Evolutionary conservation across 805 yeast species (phyloP).

Genomic region (Starmerella scarabaei): DNA sequence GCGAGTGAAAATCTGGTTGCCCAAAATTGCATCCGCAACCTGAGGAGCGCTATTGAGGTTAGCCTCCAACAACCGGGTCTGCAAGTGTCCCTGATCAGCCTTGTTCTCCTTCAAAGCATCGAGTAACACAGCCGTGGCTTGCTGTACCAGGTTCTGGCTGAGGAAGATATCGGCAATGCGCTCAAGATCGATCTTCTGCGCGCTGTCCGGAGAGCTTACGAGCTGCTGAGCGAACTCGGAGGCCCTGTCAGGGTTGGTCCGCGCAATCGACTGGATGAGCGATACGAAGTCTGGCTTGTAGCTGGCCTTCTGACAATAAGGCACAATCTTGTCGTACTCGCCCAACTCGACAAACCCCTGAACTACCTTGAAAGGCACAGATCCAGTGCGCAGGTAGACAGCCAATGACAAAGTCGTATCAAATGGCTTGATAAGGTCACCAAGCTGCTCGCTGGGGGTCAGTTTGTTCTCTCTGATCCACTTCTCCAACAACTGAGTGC

Average conservation of each 20-base stretch:
- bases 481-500: constrained; percentile 85
- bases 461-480: constrained; percentile 93
- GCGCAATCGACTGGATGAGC: constrained; percentile 75
- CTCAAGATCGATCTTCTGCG: constrained; percentile 59
- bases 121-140: constrained; percentile 91
- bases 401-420: constrained; percentile 81
- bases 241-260: constrained; percentile 95
- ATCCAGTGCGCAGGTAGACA: constrained; percentile 65
- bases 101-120: constrained; percentile 90
- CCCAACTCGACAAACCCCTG: constrained; percentile 88
- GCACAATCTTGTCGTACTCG: constrained; percentile 88
- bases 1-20: constrained; percentile 89
- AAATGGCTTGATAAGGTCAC: constrained; percentile 84
- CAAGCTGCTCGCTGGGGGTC: constrained; percentile 91
- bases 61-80: constrained; percentile 85
- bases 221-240: constrained; percentile 90
- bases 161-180: constrained; percentile 85
- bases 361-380: constrained; percentile 77
- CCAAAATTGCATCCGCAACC: constrained; percentile 97
- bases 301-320: constrained; percentile 80
- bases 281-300: constrained; percentile 84
- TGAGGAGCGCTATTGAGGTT: constrained; percentile 94
- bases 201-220: constrained; percentile 41
- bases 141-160: constrained; percentile 87
- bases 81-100: constrained; percentile 91